phyloP scores from a whole-genome alignment of 768 basidiomycete species.

The Tulasnella sp. region DNA sequence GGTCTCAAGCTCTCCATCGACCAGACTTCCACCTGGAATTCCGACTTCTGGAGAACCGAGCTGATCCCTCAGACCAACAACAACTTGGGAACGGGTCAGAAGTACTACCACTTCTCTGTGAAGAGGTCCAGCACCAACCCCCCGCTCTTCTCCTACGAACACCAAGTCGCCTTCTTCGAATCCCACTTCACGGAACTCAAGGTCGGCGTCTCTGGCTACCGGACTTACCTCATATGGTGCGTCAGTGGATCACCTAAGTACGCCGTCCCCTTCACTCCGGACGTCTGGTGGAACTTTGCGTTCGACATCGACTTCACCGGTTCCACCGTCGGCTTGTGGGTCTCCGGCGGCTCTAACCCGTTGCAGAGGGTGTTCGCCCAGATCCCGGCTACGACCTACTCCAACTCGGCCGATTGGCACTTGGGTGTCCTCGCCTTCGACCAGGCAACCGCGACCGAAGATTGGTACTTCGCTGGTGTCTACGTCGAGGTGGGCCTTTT shows the following conservation, averaged over 20 bases:
- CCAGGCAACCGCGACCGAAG: conserved; percentile 47
- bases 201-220: conserved; percentile 57
- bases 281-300: conserved; percentile 67
- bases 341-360: conserved; percentile 54
- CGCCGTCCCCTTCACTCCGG: conserved; percentile 55
- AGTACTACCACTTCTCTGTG: conserved; percentile 67
- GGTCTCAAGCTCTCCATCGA: conserved; percentile 59
- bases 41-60: conserved; percentile 38
- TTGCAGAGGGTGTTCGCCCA: conserved; percentile 56
- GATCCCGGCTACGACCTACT: conserved; percentile 56
- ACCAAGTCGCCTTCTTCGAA: conserved; percentile 57
- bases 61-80: conserved; percentile 51
- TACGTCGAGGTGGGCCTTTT: conserved; percentile 52
- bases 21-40: conserved; percentile 29
- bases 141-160: conserved; percentile 55
- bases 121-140: conserved; percentile 53
- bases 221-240: conserved; percentile 59
- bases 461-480: conserved; percentile 64
- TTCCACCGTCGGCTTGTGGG: conserved; percentile 61
- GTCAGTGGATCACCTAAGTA: conserved; percentile 53
- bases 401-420: conserved; percentile 46
- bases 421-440: conserved; percentile 61
- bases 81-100: conserved; percentile 60
- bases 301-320: conserved; percentile 66
- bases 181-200: conserved; percentile 68